These are phyloP conservation scores for Ophiostoma ulmi DNA, from an alignment of 2,329 filamentous ascomycete species.

Conservation along the genomic window DNA sequence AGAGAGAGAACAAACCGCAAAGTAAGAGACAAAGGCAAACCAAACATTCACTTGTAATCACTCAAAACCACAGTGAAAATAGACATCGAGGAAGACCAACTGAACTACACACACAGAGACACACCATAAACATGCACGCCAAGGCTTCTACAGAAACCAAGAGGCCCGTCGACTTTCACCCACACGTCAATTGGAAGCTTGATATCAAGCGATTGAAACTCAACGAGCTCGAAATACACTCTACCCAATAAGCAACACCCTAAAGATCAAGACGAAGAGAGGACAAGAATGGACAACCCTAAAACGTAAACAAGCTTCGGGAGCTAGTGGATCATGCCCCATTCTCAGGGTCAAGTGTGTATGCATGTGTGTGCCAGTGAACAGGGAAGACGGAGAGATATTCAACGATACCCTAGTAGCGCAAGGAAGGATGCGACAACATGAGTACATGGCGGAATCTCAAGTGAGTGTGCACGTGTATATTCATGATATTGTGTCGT, in stretches of 20 bases:
- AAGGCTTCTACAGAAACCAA: neutral
- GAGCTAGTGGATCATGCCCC: constrained; percentile 7
- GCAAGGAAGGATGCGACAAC: neutral
- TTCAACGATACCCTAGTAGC: neutral
- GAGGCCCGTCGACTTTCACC: neutral
- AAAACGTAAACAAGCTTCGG: constrained; percentile 6
- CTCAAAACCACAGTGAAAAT: neutral
- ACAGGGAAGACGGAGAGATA: neutral
- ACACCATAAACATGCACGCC: neutral
- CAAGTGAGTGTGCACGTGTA: neutral
- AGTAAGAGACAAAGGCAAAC: neutral
- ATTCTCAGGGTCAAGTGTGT: constrained; percentile 3
- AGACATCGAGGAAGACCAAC: neutral
- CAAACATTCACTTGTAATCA: neutral
- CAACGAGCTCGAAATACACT: neutral
- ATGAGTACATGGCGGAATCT: neutral
- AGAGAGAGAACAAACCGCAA: neutral
- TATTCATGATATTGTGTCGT: neutral
- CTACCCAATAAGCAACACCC: neutral
- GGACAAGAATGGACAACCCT: neutral
- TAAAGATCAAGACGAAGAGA: constrained; percentile 3
- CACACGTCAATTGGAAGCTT: neutral
- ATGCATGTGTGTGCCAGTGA: constrained; percentile 38
- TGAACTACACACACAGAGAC: neutral
- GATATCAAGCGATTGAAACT: neutral